phyloP scores from a whole-genome alignment of 805 yeast species.

The Metschnikowia vanudenii region DNA sequence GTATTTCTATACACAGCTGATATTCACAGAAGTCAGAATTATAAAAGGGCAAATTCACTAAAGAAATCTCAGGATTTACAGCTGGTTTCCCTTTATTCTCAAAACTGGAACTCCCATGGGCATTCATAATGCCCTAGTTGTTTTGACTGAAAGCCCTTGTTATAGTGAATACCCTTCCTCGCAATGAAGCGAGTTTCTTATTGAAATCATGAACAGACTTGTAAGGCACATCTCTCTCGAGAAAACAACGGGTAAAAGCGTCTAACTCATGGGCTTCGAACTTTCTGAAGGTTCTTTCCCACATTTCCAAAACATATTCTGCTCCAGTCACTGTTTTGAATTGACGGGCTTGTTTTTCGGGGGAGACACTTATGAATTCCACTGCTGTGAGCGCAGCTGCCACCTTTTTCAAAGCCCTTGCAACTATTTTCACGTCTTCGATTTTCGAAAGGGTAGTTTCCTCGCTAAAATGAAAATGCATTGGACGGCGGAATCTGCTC shows the following conservation, averaged over 20 bases:
- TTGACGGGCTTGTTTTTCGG: background rate
- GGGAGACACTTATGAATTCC: background rate
- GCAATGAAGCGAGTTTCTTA: background rate
- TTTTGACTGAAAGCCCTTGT: background rate
- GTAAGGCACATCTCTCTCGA: background rate
- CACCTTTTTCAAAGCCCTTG: slow-evolving; percentile 4
- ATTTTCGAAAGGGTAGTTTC: background rate
- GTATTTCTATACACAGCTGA: too few relatives aligned
- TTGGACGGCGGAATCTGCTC: background rate
- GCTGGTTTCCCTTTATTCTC: too few relatives aligned
- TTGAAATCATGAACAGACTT: background rate
- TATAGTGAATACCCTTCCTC: background rate
- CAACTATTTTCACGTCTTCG: slow-evolving; percentile 1
- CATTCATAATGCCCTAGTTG: too few relatives aligned
- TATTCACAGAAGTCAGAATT: too few relatives aligned
- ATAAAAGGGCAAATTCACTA: too few relatives aligned
- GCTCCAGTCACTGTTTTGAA: background rate
- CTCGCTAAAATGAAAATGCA: background rate
- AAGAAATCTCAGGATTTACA: too few relatives aligned
- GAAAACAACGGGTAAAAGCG: background rate
- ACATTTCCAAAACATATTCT: slow-evolving; percentile 3
- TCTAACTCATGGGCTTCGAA: background rate
- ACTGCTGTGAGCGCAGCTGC: background rate
- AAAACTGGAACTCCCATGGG: too few relatives aligned
- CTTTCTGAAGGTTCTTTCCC: background rate